Evolutionary conservation across 2,329 filamentous ascomycete genomes (phyloP).

Genomic region (Mycosphaerella arachidis): DNA sequence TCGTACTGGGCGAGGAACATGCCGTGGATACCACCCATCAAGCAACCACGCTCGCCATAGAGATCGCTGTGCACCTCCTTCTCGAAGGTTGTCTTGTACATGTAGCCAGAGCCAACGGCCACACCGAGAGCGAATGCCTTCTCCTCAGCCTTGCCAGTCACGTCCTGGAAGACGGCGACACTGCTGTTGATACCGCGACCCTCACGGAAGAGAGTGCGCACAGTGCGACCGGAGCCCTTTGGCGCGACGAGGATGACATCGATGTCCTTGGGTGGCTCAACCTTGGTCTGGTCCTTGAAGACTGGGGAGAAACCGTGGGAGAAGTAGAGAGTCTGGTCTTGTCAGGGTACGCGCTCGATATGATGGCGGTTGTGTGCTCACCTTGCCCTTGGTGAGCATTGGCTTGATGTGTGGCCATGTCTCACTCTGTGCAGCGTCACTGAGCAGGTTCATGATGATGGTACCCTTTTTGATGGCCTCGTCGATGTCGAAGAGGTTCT

Average conservation of each 20-base stretch:
- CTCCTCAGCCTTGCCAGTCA: conserved; percentile 96
- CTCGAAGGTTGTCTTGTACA: conserved; percentile 99
- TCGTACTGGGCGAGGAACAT: conserved; percentile 99
- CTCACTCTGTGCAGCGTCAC: conserved; percentile 95
- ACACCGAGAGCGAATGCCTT: conserved; percentile 96
- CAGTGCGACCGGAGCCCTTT: conserved; percentile 98
- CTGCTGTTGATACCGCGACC: conserved; percentile 99
- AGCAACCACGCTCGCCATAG: conserved; percentile 98
- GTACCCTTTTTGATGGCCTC: conserved; percentile 91
- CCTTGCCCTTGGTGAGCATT: conserved; percentile 97
- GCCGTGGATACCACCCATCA: conserved; percentile 99
- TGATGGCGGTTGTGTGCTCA: conserved; percentile 39
- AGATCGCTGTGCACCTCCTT: conserved; percentile 99
- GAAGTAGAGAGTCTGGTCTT: conserved; percentile 88
- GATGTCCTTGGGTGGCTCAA: conserved; percentile 90
- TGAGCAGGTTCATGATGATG: conserved; percentile 98
- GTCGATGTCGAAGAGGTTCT: conserved; percentile 98
- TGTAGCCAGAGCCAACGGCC: conserved; percentile 94
- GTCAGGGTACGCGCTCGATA: neutral
- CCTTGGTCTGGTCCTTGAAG: conserved; percentile 99
- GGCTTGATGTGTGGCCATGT: conserved; percentile 99
- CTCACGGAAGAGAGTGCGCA: conserved; percentile 97
- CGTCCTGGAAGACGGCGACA: conserved; percentile 96
- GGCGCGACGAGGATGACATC: conserved; percentile 99
- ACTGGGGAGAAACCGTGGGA: conserved; percentile 99